Evolutionary conservation across 441 rosid genomes (phyloP), one percentile per base, ranked within the genome.

Genomic region (Gossypium armourianum): DNA sequence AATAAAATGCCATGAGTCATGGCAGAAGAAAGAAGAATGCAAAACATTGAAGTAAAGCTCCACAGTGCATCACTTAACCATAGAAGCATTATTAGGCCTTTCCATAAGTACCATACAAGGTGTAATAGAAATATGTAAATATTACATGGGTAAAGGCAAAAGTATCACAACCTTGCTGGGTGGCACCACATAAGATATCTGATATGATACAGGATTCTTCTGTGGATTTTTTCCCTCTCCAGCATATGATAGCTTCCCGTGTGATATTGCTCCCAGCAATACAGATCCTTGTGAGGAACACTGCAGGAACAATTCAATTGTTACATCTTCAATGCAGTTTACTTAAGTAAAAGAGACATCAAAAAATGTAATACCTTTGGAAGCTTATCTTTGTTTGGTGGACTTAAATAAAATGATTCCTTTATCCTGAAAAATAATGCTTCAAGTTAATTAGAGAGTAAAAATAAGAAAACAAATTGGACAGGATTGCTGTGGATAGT

Each of bases 331-430:
- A 16, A 13, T 1, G 68, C 29, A 13, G 32, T 24, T 63, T 66
- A 26, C 1, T 15, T 0, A 57, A 59, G 15, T 28, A 29, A 49
- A 50, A 12, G 9, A 66, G n/a, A 72, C 20, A 73, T 47, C 40
- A 62, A 71, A 20, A 67, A 40, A 76, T 55, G 58, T 3, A 66
- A 64, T 78, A 89, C 97, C 96, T 95, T 95, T 10, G 97, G 97
- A 72, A 92, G 82, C 86, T 88, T 95, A 77, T 95, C 99, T 84
- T 83, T 88, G 62, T 74, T 74, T 5, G 97, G 97, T 57, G 87
- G 99, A 66, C 86, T 86, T 86, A 94, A 62, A 84, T 89, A 94
- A 75, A 95, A 80, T 21, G 97, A 90, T 86, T 94, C 96, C 73
- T 81, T 92, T 78, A 77, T 82, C 79, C 99, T 94, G 79, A 63